Evolutionary conservation across 2,329 filamentous ascomycete species (phyloP), one percentile per base, ranked within the genome.

Genomic region (Endoconidiophora laricicola): DNA sequence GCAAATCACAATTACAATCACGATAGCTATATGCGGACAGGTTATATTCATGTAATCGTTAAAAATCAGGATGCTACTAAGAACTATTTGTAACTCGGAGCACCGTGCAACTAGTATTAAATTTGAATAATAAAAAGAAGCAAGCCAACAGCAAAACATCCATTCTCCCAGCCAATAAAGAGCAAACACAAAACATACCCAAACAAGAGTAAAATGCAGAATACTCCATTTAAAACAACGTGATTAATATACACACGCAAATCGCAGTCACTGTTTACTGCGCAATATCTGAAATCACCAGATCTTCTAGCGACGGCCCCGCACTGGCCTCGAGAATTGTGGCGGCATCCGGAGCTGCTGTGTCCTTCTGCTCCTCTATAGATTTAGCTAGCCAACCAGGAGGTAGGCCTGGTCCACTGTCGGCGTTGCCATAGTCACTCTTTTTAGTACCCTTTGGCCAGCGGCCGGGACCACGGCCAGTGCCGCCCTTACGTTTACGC

Each of bases 391-490:
- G 9, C 75, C 75, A 78, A 0, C 68, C 69, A 2, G 78, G 78
- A 1, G 78, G 77, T 16, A 81, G 63, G 2, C 78, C 78, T 2
- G 78, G 78, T 1, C 77, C 78, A 56, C 77, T 80, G 33, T 76
- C 74, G 0, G 78, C 78, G 54, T 80, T 80, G 0, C 77, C 77
- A 51, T 81, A 81, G 57, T 81, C 78, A 38, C 73, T 73, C 60
- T 81, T 81, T 62, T 79, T 81, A 0, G 77, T 80, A 4, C 78
- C 78, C 59, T 81, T 81, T 0, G 78, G 78, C 76, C 76, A 81
- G 40, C 78, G 69, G 0, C 78, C 78, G 1, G 78, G 78, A 0
- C 78, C 78, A 47, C 78, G 71, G 2, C 78, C 78, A 1, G 78
- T 81, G 3, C 78, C 77, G 2, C 78, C 76, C 4, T 53, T 53